Evolutionary conservation across 345 rosid species (phyloP).

Genomic region (Erysimum cheiranthoides): DNA sequence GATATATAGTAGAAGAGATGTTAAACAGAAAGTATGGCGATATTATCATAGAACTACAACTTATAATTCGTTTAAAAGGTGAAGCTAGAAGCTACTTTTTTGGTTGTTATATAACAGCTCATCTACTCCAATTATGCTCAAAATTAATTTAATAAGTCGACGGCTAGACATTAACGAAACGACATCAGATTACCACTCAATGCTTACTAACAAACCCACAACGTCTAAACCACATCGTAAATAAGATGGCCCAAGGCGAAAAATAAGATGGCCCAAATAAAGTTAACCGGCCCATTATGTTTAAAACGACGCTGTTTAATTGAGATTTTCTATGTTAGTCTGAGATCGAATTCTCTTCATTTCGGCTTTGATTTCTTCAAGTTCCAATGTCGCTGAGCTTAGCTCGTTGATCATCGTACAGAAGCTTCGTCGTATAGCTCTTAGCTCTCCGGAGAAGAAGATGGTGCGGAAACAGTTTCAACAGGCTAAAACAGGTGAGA

Average conservation of each 20-base stretch:
- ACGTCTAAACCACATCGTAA: not conserved
- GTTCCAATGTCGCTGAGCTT: conserved; percentile 13
- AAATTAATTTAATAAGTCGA: not conserved
- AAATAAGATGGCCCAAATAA: not conserved
- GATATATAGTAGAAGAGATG: not conserved
- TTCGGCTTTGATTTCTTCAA: conserved; percentile 8
- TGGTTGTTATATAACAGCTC: conserved; percentile 36
- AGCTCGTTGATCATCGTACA: conserved; percentile 34
- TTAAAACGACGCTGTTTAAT: not conserved
- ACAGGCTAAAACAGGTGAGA: conserved; percentile 65
- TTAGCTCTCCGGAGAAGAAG: conserved; percentile 33
- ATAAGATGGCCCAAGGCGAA: conserved; percentile 7
- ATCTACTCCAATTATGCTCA: conserved; percentile 22
- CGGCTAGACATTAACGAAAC: not conserved
- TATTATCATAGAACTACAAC: not conserved
- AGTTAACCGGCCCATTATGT: not conserved
- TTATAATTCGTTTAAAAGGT: conserved; percentile 14
- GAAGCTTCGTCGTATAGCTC: conserved; percentile 6
- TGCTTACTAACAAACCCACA: conserved; percentile 3
- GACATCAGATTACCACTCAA: not conserved
- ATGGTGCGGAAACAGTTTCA: conserved; percentile 70
- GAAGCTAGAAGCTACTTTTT: conserved; percentile 28
- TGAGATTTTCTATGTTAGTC: not conserved
- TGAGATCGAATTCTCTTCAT: conserved; percentile 23
- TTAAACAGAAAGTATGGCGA: not conserved